These are phyloP conservation scores for Fomitopsis pulvina DNA, from an alignment of 768 basidiomycete genomes.

Conservation along the genomic window DNA sequence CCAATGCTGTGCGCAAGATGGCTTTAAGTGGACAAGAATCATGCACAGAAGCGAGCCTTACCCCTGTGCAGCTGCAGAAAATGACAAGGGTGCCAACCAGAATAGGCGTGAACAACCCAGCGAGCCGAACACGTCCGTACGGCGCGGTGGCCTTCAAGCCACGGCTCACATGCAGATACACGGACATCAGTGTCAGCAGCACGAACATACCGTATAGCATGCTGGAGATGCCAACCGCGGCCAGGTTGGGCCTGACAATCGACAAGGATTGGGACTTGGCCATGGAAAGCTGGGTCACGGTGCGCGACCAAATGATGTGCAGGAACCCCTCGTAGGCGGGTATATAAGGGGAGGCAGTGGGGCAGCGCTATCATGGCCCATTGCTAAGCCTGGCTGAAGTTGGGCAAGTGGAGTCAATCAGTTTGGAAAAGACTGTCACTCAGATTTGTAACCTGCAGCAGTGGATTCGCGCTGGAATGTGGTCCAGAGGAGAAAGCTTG, in stretches of 20 bases:
- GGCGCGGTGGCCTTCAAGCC: not conserved
- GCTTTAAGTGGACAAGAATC: not conserved
- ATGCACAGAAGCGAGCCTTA: not conserved
- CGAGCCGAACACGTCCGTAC: not conserved
- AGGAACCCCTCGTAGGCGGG: too few relatives aligned
- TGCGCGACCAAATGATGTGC: too few relatives aligned
- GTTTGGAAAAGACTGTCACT: too few relatives aligned
- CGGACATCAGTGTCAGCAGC: not conserved
- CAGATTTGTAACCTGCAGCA: too few relatives aligned
- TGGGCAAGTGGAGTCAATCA: too few relatives aligned
- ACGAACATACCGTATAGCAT: conserved; percentile 3
- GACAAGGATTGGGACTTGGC: too few relatives aligned
- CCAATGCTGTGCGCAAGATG: conserved; percentile 1
- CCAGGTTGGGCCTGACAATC: conserved; percentile 1
- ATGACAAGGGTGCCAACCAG: not conserved
- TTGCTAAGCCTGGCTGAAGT: too few relatives aligned
- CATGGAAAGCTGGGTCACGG: too few relatives aligned
- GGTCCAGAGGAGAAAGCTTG: too few relatives aligned
- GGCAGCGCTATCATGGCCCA: too few relatives aligned
- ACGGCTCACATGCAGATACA: not conserved
- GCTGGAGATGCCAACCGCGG: conserved; percentile 1
- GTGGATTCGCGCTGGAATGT: too few relatives aligned
- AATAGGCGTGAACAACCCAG: not conserved
- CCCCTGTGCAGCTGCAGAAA: not conserved
- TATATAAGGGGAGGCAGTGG: too few relatives aligned